Evolutionary conservation across 441 rosid species (phyloP), one percentile per base, ranked within the genome.

Genomic region (Kokia cookei): DNA sequence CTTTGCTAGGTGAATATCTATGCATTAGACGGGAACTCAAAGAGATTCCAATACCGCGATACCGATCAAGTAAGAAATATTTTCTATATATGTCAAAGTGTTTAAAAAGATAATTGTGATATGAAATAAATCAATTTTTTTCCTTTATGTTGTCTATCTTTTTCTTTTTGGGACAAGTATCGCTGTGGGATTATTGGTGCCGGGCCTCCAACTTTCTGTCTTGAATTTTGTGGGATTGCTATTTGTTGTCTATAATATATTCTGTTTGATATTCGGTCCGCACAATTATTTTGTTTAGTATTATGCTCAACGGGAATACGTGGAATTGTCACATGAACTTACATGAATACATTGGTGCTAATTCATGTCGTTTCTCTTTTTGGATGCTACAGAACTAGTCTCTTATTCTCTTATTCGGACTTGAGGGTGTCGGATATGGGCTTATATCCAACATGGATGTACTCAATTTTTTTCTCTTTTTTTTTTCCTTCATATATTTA

Each of bases 1-100:
- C 90, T 26, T 81, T 91, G 82, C 89, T 93, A 15, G 94, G 98
- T 79, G 95, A 91, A 87, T 86, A 86, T 84, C 75, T 95, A 75
- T 96, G 97, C 83, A 86, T 88, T 65, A 87, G 51, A 69, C 93
- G 93, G 50, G 98, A 93, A 83, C 83, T 78, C 47, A 87, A 51
- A 37, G 98, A 93, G 80, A 96, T 93, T 73, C 97, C 94, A 26
- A 83, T 88, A 73, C 57, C 95, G 19, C 91, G 97, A 51, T 81
- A 81, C 71, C 84, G 92, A 67, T 76, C 94, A 80, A 87, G 99
- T 93, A 88, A 90, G 97, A 63, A 53, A 43, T 13, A 10, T 4
- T 74, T 73, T 43, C 15, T 27, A 9, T 54, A 13, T 29, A 5
- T 68, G 19, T 57, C 22, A 55, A 37, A 19, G 24, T 48, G 42